Conservation (phyloP, 176 grass and related monocot genomes). For the Carex scoparia region DNA sequence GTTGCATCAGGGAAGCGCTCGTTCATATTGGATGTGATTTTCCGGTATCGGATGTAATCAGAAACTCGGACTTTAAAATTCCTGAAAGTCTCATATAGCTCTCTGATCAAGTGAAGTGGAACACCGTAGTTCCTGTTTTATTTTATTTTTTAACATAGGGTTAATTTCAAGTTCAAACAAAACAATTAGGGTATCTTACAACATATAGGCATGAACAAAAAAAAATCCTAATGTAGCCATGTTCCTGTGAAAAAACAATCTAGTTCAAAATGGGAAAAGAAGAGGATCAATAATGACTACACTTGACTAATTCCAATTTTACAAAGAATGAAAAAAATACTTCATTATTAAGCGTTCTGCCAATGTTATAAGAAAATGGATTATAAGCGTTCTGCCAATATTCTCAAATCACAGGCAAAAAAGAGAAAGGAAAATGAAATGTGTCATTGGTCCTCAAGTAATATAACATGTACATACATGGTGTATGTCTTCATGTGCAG, state of each 20-base stretch:
- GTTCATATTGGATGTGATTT: conserved; percentile 98
- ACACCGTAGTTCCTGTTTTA: conserved; percentile 87
- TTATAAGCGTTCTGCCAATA: background rate
- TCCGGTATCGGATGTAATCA: conserved; percentile 88
- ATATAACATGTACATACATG: background rate
- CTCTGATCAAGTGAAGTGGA: conserved; percentile 88
- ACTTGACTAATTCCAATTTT: background rate
- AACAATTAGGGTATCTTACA: background rate
- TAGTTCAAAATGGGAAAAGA: background rate
- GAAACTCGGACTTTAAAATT: conserved; percentile 78
- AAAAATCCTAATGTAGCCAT: background rate
- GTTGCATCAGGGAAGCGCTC: conserved; percentile 90
- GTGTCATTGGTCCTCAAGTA: background rate
- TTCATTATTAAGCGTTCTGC: background rate
- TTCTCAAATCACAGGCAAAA: background rate
- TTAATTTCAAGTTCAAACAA: background rate
- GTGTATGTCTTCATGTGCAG: background rate
- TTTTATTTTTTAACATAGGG: background rate
- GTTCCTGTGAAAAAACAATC: background rate
- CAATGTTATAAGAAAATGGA: background rate
- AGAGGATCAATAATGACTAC: background rate
- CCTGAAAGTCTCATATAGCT: conserved; percentile 93
- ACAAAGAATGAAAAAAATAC: background rate
- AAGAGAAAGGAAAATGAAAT: background rate
- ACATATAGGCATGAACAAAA: background rate